These are phyloP conservation scores for Persicaria tinctoria DNA, from an alignment of 148 eudicot genomes.

Conservation along the genomic window DNA sequence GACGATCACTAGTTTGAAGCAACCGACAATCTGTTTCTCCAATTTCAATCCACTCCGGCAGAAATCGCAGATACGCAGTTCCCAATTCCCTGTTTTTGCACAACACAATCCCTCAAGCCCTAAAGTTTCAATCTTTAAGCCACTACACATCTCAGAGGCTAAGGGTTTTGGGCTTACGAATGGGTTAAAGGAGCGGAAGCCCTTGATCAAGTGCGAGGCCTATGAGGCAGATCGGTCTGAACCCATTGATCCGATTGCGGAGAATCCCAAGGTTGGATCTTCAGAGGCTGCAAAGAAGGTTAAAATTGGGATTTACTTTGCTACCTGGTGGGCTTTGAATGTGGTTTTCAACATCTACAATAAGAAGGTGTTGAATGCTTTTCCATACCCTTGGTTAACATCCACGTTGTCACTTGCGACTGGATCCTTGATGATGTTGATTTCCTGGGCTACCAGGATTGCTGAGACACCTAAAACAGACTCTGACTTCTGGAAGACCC, in stretches of 20 bases:
- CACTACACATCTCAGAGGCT: conserved; percentile 10
- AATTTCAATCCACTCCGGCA: conserved; percentile 4
- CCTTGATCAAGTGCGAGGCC: conserved; percentile 11
- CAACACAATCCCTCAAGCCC: background rate
- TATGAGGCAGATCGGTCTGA: conserved; percentile 17
- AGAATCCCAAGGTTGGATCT: conserved; percentile 2
- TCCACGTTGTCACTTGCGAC: conserved; percentile 16
- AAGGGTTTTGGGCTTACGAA: conserved; percentile 11
- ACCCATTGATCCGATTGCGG: conserved; percentile 5
- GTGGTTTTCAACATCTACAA: conserved; percentile 17
- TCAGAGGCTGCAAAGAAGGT: conserved; percentile 10
- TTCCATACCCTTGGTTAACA: conserved; percentile 16
- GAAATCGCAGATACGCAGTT: conserved; percentile 5
- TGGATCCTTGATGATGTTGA: conserved; percentile 17
- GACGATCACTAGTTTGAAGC: conserved; percentile 16
- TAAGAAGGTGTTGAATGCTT: conserved; percentile 18
- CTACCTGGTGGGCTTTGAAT: conserved; percentile 19
- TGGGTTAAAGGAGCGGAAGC: conserved; percentile 11
- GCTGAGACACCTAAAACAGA: conserved; percentile 13
- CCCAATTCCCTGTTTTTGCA: background rate
- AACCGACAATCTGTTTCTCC: conserved; percentile 5
- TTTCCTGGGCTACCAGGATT: conserved; percentile 13
- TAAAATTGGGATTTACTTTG: conserved; percentile 16
- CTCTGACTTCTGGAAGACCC: conserved; percentile 19
- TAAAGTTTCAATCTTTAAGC: conserved; percentile 7